Evolutionary conservation across 495 filamentous ascomycete species (phyloP), one percentile per base, ranked within the genome.

Genomic region (Immersiella caudata): DNA sequence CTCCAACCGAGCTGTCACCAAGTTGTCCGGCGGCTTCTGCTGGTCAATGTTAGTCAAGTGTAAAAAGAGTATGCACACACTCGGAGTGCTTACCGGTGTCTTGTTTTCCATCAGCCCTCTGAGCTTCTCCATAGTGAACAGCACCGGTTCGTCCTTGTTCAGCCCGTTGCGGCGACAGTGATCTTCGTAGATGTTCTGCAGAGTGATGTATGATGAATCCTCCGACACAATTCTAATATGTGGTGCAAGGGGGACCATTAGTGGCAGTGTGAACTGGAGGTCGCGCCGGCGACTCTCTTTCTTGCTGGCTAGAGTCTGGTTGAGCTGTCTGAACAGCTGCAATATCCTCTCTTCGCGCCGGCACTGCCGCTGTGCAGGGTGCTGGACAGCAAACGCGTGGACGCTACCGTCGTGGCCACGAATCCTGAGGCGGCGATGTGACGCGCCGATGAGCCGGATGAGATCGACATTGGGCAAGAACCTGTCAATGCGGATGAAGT

Each of bases 301-400:
- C 71, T 93, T 90, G 78, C 94, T 94, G 18, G 88, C 84, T 52
- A 99, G 83, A 29, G 89, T 87, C 68, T 92, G 92, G 76, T 99
- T 98, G 82, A 99, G 94, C 67, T 97, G 96, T 22, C 96, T 87
- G 88, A 98, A 99, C n/a, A 99, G 83, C 76, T 99, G 96, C 52
- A 97, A 78, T 60, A 98, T 96, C 35, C 94, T 86, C 76, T 99
- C 96, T 74, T 99, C 96, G 18, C 96, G 88, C 65, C 96, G 86
- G 69, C 93, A 96, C 76, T 96, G 91, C 62, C 94, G 85, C 21
- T 93, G 91, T 12, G 96, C 92, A 7, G 96, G 96, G 74, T 97
- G 93, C 75, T 99, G 96, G 24, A 99, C 91, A 4, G 94, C 93
- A 75, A 98, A 99, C 14, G 93, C 82, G 81, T 98, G 94, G 14